Base-by-base conservation (phyloP, 179 eudicot species). In the Drosera spatulata region DNA sequence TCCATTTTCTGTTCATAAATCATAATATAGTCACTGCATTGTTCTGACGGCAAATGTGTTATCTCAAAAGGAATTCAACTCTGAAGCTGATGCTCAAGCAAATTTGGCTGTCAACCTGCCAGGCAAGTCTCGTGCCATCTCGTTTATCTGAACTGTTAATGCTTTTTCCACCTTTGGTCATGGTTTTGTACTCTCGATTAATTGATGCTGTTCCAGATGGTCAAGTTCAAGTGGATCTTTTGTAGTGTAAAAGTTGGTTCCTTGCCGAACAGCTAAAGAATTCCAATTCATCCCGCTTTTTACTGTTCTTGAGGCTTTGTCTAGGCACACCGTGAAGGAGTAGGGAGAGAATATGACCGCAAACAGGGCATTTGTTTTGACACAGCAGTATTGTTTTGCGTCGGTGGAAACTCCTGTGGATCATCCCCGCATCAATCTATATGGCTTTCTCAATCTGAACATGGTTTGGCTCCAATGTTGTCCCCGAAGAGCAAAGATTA, bases 71-170 rank as follows among this genome's bases (percentile, higher is more conserved):
- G 84, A 73, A 43, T 78, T 76, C 6, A 93, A 93, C 66, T 68
- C 86, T 4, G 97, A 85, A 53, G 99, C 97, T 48, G 99, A 86
- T 81, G 84, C 76, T 64, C 82, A 90, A 76, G 97, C 99, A 52
- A 93, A 86, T 74, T 79, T 80, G 68, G 99, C 79, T 10, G 80
- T 69, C 50, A 55, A 56, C 60, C 94, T 93, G 50, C 79, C 84
- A 49, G 82, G 99, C 86, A 59, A 69, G 79, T 43, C 33, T 22
- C 33, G 33, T 22, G 1, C 1, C 33, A 1, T 22, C 33, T 22
- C 63, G 14, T 44, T 53, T 44, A 45, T 50, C 63, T 39, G 1
- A 22, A 22, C 33, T 43, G 45, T 4, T 43, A 43, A 43, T 49
- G 7, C 50, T 55, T 39, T 39, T 43, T 14, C n/a, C 3, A n/a